Evolutionary conservation across 768 basidiomycete genomes (phyloP).

Genomic region (Rickenella mellea): DNA sequence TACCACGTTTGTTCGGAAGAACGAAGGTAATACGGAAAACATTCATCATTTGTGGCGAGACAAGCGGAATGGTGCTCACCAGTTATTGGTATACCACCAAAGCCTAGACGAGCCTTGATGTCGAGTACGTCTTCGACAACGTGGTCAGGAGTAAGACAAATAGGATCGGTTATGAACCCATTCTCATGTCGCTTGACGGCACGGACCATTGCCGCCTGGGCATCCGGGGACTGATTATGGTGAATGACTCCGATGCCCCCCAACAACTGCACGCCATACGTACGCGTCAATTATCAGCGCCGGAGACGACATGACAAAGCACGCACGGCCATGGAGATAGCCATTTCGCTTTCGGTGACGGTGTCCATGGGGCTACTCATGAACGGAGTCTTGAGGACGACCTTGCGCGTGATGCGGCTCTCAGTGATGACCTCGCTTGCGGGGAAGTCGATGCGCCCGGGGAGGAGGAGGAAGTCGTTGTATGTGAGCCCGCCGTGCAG

Average conservation of each 20-base stretch:
- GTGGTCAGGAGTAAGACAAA: conserved; percentile 73
- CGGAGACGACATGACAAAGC: conserved; percentile 7
- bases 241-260: conserved; percentile 98
- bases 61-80: conserved; percentile 44
- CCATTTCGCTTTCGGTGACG: conserved; percentile 93
- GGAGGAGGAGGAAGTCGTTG: conserved; percentile 92
- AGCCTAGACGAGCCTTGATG: conserved; percentile 86
- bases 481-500: conserved; percentile 91
- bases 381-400: conserved; percentile 89
- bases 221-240: conserved; percentile 79
- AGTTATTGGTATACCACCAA: conserved; percentile 96
- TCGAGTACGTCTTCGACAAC: conserved; percentile 84
- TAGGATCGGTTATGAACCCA: conserved; percentile 93
- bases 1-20: conserved; percentile 74
- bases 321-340: conserved; percentile 83
- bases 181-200: conserved; percentile 98
- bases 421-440: conserved; percentile 75
- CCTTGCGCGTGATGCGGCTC: conserved; percentile 82
- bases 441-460: conserved; percentile 92
- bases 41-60: conserved; percentile 31
- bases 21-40: conserved; percentile 66
- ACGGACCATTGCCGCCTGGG: conserved; percentile 94
- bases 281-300: neutral
- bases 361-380: conserved; percentile 99
- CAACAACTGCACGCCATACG: conserved; percentile 44